Evolutionary conservation across 1,139 yeast species (phyloP).

Genomic region (Geotrichum cucujoidarum): DNA sequence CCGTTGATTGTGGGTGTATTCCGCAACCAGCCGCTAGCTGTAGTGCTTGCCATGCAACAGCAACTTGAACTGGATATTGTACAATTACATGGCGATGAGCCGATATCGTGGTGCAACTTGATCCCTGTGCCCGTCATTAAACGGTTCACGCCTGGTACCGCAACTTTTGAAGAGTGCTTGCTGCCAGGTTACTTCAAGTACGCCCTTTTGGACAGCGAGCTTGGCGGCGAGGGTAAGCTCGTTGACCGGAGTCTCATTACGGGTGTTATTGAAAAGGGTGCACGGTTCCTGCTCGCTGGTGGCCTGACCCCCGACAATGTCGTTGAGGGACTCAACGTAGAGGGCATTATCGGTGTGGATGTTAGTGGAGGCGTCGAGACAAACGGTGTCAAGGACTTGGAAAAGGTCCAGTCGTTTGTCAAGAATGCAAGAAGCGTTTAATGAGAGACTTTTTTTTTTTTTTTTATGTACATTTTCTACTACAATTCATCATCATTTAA

Average conservation of each 20-base stretch:
- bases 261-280: constrained; percentile 41
- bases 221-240: constrained; percentile 83
- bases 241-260: constrained; percentile 64
- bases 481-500: background rate
- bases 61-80: constrained; percentile 64
- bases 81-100: constrained; percentile 86
- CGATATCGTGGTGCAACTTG: constrained; percentile 48
- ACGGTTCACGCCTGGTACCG: constrained; percentile 63
- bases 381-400: constrained; percentile 61
- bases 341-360: constrained; percentile 77
- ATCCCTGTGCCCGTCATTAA: constrained; percentile 64
- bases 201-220: constrained; percentile 77
- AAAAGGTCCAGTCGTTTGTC: constrained; percentile 57
- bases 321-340: constrained; percentile 43
- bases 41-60: constrained; percentile 47
- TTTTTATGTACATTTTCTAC: too few relatives aligned
- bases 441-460: background rate
- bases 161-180: constrained; percentile 35
- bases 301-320: constrained; percentile 80
- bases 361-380: constrained; percentile 95
- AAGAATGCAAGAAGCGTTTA: constrained; percentile 40
- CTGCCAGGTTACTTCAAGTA: constrained; percentile 45
- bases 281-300: constrained; percentile 73
- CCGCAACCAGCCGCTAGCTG: constrained; percentile 68
- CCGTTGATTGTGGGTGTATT: constrained; percentile 88